A percentile compares a stretch with the other conserved stretches of the same genome.
Evolutionary conservation across 2,329 filamentous ascomycete genomes (phyloP).

Genomic region (Exophiala sideris): DNA sequence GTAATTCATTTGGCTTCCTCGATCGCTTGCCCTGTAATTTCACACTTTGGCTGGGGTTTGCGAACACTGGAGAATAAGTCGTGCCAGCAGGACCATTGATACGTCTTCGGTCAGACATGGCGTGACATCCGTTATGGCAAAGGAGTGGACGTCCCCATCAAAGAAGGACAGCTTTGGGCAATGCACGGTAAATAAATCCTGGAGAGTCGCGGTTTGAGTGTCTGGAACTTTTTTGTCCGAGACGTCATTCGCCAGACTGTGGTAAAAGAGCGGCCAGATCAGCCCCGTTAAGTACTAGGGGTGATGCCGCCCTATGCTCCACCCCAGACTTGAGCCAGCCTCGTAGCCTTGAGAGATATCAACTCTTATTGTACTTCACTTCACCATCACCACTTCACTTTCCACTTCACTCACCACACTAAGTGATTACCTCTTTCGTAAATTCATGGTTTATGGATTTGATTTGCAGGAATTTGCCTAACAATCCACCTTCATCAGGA

Average conservation of each 20-base stretch:
- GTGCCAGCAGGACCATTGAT: conserved; percentile 82
- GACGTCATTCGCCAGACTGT: not conserved
- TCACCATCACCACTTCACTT: too few species aligned
- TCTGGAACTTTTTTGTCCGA: not conserved
- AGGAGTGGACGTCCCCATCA: conserved; percentile 18
- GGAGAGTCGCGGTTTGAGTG: not conserved
- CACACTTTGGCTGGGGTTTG: conserved; percentile 47
- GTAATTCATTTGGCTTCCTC: conserved; percentile 66
- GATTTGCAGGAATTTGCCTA: too few species aligned
- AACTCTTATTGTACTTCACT: too few species aligned
- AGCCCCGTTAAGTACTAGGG: too few species aligned
- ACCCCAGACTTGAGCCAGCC: too few species aligned
- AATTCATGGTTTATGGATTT: too few species aligned
- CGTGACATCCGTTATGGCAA: conserved; percentile 26
- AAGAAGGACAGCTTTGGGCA: not conserved
- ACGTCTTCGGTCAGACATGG: conserved; percentile 79
- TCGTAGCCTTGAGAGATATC: too few species aligned
- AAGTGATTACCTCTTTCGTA: too few species aligned
- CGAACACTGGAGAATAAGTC: conserved; percentile 72
- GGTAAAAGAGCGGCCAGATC: too few species aligned
- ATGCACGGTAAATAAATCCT: not conserved
- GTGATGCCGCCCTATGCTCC: too few species aligned
- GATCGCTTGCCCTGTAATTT: conserved; percentile 51
- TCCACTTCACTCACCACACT: too few species aligned
- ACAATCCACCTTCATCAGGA: too few species aligned